These are phyloP conservation scores for Fonsecaea erecta DNA, from an alignment of 2,329 filamentous ascomycete genomes.

Conservation along the genomic window DNA sequence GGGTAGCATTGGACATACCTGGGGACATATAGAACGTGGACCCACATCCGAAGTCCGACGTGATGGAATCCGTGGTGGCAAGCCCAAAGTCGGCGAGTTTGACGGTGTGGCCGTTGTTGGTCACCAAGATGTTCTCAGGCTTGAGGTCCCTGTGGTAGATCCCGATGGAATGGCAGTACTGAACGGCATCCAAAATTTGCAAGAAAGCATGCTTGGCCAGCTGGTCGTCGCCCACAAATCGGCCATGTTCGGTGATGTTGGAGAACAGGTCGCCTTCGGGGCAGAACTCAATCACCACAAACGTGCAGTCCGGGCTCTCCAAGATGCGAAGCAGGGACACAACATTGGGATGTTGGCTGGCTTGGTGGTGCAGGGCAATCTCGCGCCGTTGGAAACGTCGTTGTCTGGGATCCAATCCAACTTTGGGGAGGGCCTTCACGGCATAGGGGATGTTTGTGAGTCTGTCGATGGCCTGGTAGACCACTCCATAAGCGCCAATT, in stretches of 20 bases:
- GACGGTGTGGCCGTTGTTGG: slow-evolving; percentile 83
- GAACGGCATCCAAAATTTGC: slow-evolving; percentile 94
- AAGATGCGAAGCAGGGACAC: slow-evolving; percentile 93
- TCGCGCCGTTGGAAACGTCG: slow-evolving; percentile 89
- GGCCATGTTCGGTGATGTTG: slow-evolving; percentile 94
- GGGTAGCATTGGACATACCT: slow-evolving; percentile 65
- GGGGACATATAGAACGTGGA: slow-evolving; percentile 99
- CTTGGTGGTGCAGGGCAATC: slow-evolving; percentile 87
- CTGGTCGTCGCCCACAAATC: slow-evolving; percentile 89
- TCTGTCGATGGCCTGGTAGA: slow-evolving; percentile 86
- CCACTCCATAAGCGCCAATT: slow-evolving; percentile 93
- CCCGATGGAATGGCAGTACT: slow-evolving; percentile 88
- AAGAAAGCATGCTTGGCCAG: slow-evolving; percentile 87
- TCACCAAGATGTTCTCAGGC: slow-evolving; percentile 96
- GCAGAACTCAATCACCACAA: slow-evolving; percentile 95
- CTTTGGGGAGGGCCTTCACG: slow-evolving; percentile 95
- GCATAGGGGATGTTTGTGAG: slow-evolving; percentile 82
- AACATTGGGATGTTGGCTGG: slow-evolving; percentile 88
- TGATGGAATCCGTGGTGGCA: slow-evolving; percentile 80
- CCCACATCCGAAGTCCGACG: slow-evolving; percentile 94
- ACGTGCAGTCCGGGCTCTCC: slow-evolving; percentile 89
- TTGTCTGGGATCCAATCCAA: slow-evolving; percentile 86
- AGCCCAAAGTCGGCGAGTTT: slow-evolving; percentile 98
- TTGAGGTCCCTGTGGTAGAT: slow-evolving; percentile 98
- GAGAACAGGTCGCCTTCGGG: slow-evolving; percentile 95